phyloP scores from a whole-genome alignment of 2,329 filamentous ascomycete species.

The Emericellopsis atlantica region DNA sequence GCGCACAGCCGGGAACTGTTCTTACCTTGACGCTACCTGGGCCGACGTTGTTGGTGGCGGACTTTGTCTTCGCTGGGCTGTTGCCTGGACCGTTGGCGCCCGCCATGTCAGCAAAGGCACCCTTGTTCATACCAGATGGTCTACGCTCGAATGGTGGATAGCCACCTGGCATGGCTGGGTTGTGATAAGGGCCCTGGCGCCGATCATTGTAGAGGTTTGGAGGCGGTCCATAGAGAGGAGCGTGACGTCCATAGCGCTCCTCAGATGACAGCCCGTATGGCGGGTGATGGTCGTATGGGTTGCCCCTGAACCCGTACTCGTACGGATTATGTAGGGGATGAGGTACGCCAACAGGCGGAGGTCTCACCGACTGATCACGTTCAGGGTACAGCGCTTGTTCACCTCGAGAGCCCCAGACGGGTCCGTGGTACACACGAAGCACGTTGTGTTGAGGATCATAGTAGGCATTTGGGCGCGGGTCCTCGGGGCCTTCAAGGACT shows the following conservation, averaged over 20 bases:
- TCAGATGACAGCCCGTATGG: slow-evolving; percentile 13
- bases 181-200: not conserved
- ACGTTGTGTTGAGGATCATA: slow-evolving; percentile 38
- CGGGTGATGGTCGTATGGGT: slow-evolving; percentile 6
- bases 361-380: slow-evolving; percentile 14
- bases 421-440: slow-evolving; percentile 44
- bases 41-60: slow-evolving; percentile 1
- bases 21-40: not conserved
- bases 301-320: slow-evolving; percentile 21
- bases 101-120: not conserved
- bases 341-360: slow-evolving; percentile 27
- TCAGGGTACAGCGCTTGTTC: slow-evolving; percentile 31
- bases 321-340: slow-evolving; percentile 30
- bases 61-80: not conserved
- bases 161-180: not conserved
- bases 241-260: slow-evolving; percentile 2
- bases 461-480: slow-evolving; percentile 47
- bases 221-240: not conserved
- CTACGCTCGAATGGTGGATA: not conserved
- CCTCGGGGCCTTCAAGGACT: slow-evolving; percentile 34
- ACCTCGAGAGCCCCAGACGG: slow-evolving; percentile 37
- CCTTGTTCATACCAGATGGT: not conserved
- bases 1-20: not conserved
- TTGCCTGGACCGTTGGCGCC: slow-evolving; percentile 1
- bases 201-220: not conserved